Evolutionary conservation across 306 rosid genomes (phyloP).

Genomic region (Prunus davidiana): DNA sequence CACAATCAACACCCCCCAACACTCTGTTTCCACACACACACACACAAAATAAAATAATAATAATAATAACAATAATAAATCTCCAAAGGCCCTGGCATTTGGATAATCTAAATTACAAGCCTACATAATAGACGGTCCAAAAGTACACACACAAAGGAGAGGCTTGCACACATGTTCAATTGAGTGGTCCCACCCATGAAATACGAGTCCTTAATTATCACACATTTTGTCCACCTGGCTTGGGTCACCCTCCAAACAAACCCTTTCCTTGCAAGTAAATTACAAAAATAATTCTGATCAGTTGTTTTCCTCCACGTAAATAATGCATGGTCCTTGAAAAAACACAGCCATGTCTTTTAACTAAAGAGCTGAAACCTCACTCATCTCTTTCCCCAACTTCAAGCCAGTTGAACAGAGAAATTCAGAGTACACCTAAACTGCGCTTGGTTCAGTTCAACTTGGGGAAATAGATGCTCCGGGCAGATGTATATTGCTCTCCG

Average conservation of each 20-base stretch:
- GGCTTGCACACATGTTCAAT: constrained; percentile 27
- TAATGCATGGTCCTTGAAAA: constrained; percentile 39
- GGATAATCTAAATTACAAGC: constrained; percentile 43
- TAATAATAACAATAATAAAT: background rate
- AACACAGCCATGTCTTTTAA: constrained; percentile 21
- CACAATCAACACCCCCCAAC: constrained; percentile 21
- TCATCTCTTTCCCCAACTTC: constrained; percentile 10
- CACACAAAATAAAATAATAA: background rate
- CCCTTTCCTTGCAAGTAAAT: constrained; percentile 5
- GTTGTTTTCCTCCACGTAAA: constrained; percentile 61
- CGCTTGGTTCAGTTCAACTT: constrained; percentile 17
- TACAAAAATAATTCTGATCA: constrained; percentile 7
- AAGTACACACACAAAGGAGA: constrained; percentile 35
- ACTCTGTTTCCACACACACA: constrained; percentile 30
- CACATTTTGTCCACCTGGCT: constrained; percentile 7
- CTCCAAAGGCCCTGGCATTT: constrained; percentile 14
- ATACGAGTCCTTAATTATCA: background rate
- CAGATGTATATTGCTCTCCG: constrained; percentile 62
- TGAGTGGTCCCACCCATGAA: constrained; percentile 3
- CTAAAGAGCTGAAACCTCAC: constrained; percentile 16
- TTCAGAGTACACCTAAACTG: constrained; percentile 6
- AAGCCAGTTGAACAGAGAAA: constrained; percentile 21
- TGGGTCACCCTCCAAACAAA: background rate
- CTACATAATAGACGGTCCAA: constrained; percentile 32
- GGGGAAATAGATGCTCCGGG: constrained; percentile 56